These are phyloP conservation scores for Tulasnella sp. DNA, from an alignment of 768 basidiomycete genomes.

Conservation along the genomic window DNA sequence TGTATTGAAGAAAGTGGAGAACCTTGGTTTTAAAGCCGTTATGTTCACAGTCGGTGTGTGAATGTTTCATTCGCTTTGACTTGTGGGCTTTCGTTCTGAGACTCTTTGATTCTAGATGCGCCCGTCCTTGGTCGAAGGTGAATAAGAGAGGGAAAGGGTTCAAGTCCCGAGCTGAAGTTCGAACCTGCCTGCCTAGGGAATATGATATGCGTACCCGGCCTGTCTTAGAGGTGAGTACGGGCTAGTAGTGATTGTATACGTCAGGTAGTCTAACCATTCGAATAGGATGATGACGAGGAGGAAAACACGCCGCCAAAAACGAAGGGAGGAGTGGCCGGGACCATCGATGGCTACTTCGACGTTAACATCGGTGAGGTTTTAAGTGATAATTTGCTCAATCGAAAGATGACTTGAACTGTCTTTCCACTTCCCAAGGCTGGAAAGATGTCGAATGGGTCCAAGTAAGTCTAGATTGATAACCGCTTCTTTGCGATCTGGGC, in stretches of 20 bases:
- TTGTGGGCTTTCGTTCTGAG: background rate
- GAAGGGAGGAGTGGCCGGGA: slow-evolving; percentile 6
- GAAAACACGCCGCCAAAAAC: background rate
- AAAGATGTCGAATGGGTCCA: slow-evolving; percentile 13
- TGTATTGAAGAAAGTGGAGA: slow-evolving; percentile 58
- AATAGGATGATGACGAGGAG: background rate
- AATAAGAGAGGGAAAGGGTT: background rate
- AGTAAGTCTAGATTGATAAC: background rate
- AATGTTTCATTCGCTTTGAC: background rate
- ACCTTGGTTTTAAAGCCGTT: slow-evolving; percentile 73
- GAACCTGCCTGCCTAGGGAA: slow-evolving; percentile 35
- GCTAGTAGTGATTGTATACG: background rate
- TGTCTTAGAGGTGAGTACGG: background rate
- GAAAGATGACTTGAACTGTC: background rate
- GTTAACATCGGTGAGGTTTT: background rate
- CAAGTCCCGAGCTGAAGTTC: background rate
- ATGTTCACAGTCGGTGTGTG: slow-evolving; percentile 54
- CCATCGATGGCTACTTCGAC: slow-evolving; percentile 10
- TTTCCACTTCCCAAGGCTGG: background rate
- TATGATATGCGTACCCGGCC: slow-evolving; percentile 31
- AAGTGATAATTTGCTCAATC: background rate
- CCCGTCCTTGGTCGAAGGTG: slow-evolving; percentile 53
- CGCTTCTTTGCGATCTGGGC: background rate
- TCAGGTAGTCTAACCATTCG: background rate
- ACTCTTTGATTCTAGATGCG: slow-evolving; percentile 43